Percentiles rank a stretch among this genome's conserved stretches.
Evolutionary conservation across 805 yeast species (phyloP).

Genomic region (Cyberlindnera subsufficiens): DNA sequence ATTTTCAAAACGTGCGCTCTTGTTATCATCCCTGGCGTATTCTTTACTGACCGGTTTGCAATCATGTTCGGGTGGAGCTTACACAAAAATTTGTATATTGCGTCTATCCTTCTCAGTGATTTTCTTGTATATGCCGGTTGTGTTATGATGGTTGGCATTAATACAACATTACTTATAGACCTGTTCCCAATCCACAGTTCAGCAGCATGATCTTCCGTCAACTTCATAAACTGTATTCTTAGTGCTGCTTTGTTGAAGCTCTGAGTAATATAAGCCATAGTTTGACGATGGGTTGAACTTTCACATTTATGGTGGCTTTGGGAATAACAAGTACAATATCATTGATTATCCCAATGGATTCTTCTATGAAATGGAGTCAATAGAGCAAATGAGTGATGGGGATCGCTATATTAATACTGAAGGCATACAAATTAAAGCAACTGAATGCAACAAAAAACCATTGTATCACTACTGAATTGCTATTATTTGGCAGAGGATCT

Average conservation of each 20-base stretch:
- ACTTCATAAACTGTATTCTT: conserved; percentile 64
- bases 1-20: conserved; percentile 49
- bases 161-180: conserved; percentile 71
- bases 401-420: not conserved
- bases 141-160: conserved; percentile 49
- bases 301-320: conserved; percentile 60
- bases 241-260: conserved; percentile 70
- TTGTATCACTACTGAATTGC: conserved; percentile 37
- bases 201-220: conserved; percentile 67
- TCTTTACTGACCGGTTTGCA: conserved; percentile 34
- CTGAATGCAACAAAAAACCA: conserved; percentile 44
- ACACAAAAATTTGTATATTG: conserved; percentile 23
- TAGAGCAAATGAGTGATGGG: conserved; percentile 12
- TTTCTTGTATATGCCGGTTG: conserved; percentile 53
- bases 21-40: conserved; percentile 37
- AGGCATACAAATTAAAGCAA: conserved; percentile 11
- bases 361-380: conserved; percentile 25
- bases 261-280: conserved; percentile 50
- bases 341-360: conserved; percentile 24
- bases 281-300: conserved; percentile 71
- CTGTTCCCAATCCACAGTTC: conserved; percentile 65
- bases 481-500: conserved; percentile 29
- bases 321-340: conserved; percentile 24
- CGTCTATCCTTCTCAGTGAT: conserved; percentile 39
- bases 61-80: conserved; percentile 74